Base-by-base conservation (phyloP, 1,284 basidiomycete species). In the Polyporus tsugae region DNA sequence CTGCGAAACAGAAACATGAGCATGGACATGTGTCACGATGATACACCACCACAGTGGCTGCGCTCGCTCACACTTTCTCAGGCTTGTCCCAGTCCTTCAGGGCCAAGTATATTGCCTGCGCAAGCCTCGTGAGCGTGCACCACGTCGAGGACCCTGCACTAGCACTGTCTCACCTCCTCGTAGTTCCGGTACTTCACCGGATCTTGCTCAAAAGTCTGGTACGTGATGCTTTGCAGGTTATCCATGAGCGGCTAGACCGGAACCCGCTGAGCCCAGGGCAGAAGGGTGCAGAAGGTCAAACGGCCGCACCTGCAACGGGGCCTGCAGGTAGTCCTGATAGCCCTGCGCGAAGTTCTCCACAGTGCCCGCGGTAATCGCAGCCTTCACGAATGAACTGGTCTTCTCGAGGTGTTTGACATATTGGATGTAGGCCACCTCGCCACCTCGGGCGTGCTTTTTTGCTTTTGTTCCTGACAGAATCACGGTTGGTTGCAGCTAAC, bases 171-270 rank as follows among this genome's bases (percentile, higher is more conserved):
- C 66, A 90, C 95, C 85, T 99, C 95, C 82, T 99, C 98, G 79
- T 99, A 99, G 74, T 95, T 91, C 62, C 87, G 81, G 78, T 99
- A 99, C 81, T 99, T 99, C 72, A 99, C 91, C 0, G 98, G 96
- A 82, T 99, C 98, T 76, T 95, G 91, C 78, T 99, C 98, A 76
- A 99, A 99, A 7, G 95, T 96, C 77, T 99, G 95, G 80, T 99
- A 99, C 7, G 97, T 99, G 66, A 92, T 87, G 74, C 95, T 96
- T 76, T 95, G 95, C 67, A 99, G 83, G 78, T 99, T 97, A 78
- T 99, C 97, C 93, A 98, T 97, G 75, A 99, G 81, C 11, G 98
- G 98, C 92, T 97, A 79, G 22, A 33, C 6, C 10, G 13, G 25
- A 17, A 9, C 25, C 25, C 60, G 19, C 10, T 59, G 44, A 44